A percentile compares a stretch with the other conserved stretches of the same genome.
Evolutionary conservation across 2,329 filamentous ascomycete species (phyloP).

Genomic region (Hypoxylon sp.): DNA sequence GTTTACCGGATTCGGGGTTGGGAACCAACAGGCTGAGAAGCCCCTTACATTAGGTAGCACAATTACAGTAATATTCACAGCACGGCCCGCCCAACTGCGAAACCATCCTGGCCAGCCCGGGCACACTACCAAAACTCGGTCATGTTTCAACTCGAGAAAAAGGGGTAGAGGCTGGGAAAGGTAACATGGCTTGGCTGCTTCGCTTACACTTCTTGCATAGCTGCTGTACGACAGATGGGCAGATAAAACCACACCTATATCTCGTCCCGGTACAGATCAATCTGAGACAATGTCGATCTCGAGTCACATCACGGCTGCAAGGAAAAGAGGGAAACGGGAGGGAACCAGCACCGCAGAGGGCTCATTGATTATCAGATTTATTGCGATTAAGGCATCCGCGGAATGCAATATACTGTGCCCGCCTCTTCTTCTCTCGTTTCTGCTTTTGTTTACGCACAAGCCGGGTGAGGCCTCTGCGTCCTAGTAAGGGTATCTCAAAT

Average conservation of each 20-base stretch:
- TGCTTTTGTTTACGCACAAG: background rate
- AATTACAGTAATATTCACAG: slow-evolving; percentile 1
- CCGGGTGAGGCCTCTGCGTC: slow-evolving; percentile 20
- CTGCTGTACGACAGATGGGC: background rate
- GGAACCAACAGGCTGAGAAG: slow-evolving; percentile 9
- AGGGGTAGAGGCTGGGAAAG: slow-evolving; percentile 4
- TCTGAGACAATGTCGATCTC: background rate
- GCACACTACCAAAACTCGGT: slow-evolving; percentile 15
- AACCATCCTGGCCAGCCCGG: slow-evolving; percentile 9
- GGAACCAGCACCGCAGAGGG: background rate
- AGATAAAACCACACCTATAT: background rate
- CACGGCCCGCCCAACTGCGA: slow-evolving; percentile 29
- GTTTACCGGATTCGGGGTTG: slow-evolving; percentile 14
- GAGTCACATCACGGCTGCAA: background rate
- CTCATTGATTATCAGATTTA: slow-evolving; percentile 27
- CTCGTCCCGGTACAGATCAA: background rate
- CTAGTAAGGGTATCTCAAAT: slow-evolving; percentile 37
- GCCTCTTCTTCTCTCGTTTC: background rate
- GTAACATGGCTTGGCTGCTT: background rate
- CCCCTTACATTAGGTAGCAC: background rate
- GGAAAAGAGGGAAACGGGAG: background rate
- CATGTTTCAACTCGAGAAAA: slow-evolving; percentile 26
- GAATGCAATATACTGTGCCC: background rate
- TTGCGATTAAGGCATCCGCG: slow-evolving; percentile 4
- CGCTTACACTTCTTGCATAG: slow-evolving; percentile 3